Conservation (phyloP, 2,329 filamentous ascomycete species). For the Knoxdaviesia proteae region DNA sequence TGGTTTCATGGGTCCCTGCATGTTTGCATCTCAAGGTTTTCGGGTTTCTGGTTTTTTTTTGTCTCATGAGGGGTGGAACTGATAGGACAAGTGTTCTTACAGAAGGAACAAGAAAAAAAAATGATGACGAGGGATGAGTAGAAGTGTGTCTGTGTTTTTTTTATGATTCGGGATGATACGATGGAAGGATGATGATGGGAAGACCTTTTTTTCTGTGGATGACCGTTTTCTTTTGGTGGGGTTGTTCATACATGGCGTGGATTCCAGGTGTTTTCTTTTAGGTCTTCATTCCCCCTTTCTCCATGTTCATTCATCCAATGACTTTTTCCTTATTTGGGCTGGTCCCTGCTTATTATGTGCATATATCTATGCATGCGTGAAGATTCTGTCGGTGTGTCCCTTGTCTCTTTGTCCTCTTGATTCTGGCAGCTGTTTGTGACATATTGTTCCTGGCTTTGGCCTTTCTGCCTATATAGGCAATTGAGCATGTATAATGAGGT, state of each 20-base stretch:
- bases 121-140: no score
- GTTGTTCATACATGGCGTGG: conserved; percentile 1
- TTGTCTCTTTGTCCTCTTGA: no score
- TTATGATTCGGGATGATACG: no score
- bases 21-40: background rate
- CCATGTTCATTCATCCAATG: background rate
- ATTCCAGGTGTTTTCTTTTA: background rate
- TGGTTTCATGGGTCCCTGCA: background rate
- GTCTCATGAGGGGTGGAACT: background rate
- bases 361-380: background rate
- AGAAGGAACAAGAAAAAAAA: no score
- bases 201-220: background rate
- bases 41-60: background rate
- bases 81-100: no score
- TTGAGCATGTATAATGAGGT: no score
- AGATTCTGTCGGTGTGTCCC: no score
- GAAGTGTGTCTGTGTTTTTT: no score
- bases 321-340: no score
- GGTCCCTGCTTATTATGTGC: background rate
- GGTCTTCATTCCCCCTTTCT: background rate
- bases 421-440: no score
- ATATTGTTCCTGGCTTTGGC: no score
- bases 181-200: background rate
- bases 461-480: no score
- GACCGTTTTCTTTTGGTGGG: background rate